Conservation (phyloP, 306 rosid species). For the Cyamopsis tetragonoloba region DNA sequence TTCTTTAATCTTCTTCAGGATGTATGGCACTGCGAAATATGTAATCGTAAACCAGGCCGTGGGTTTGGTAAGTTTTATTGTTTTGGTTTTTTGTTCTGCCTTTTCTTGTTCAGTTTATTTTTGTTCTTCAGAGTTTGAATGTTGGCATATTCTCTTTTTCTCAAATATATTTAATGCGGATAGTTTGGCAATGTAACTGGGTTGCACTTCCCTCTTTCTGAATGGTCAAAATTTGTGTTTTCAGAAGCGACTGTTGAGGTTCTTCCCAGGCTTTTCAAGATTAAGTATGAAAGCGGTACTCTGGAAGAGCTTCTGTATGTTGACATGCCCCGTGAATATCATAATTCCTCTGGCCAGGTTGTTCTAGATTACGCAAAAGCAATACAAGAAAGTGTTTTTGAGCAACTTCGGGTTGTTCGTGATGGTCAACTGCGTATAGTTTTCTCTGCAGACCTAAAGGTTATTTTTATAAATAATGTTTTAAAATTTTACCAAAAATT, state of each 20-base stretch:
- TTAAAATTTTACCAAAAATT: too few relatives aligned
- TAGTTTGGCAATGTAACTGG: background rate
- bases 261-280: conserved; percentile 96
- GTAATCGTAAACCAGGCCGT: conserved; percentile 93
- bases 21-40: conserved; percentile 89
- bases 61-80: conserved; percentile 93
- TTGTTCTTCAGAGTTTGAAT: background rate
- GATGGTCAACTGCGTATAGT: conserved; percentile 95
- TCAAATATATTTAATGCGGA: background rate
- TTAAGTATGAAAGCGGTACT: conserved; percentile 96
- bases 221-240: conserved; percentile 25
- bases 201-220: conserved; percentile 20
- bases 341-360: conserved; percentile 89
- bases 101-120: background rate
- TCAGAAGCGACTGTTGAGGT: conserved; percentile 95
- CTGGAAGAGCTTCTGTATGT: conserved; percentile 89
- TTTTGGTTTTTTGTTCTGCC: too few relatives aligned
- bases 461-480: conserved; percentile 19
- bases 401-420: conserved; percentile 98
- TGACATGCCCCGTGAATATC: conserved; percentile 95
- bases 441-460: conserved; percentile 90
- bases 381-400: conserved; percentile 90
- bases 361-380: conserved; percentile 93
- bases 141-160: background rate
- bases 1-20: conserved; percentile 55